Base-by-base conservation (phyloP, 306 rosid genomes). In the Cicer pinnatifidum region DNA sequence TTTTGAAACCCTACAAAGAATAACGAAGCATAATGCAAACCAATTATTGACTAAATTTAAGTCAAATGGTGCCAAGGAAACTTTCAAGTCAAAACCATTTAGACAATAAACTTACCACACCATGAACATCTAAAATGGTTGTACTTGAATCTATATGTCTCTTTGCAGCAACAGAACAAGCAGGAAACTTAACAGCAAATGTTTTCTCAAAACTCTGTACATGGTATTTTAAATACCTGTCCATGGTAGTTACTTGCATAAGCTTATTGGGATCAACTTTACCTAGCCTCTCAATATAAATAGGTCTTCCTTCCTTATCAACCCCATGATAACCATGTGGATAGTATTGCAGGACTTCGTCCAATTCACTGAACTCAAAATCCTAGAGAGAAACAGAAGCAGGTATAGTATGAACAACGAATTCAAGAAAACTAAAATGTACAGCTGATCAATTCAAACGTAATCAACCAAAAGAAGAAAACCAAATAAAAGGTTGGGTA, bases 271-370 rank as follows among this genome's bases (percentile, higher is more conserved):
- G 87, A 80, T 93, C 98, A 73, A 93, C 89, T 86, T 85, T 91
- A 33, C 98, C 98, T 73, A 93, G 73, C 79, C 88, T 88, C 77
- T 93, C 98, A 75, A 93, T 91, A 57, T 93, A 93, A 72, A 93
- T 69, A 69, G 98, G 98, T 78, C 75, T 88, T 53, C 98, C 98
- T 74, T 93, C 98, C 86, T 79, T 93, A 78, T 93, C 97, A 28
- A 93, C 97, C 1, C 98, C 96, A 70, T 93, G 98, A 80, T 91
- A 82, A 77, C 92, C 88, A 58, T 93, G 98, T 57, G 98, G 98
- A 82, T 93, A 93, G 88, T 86, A 73, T 82, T 68, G 69, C 53
- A 86, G 77, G 80, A 93, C 98, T 82, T 93, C 91, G 60, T 82
- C 73, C 80, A 85, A 47, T 90, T 93, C 98, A 20, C 8, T 8